Percentiles rank a stretch among this genome's conserved stretches.
These are phyloP conservation scores for Globisporangium splendens DNA, from an alignment of 352 stramenopile species.

Conservation along the genomic window DNA sequence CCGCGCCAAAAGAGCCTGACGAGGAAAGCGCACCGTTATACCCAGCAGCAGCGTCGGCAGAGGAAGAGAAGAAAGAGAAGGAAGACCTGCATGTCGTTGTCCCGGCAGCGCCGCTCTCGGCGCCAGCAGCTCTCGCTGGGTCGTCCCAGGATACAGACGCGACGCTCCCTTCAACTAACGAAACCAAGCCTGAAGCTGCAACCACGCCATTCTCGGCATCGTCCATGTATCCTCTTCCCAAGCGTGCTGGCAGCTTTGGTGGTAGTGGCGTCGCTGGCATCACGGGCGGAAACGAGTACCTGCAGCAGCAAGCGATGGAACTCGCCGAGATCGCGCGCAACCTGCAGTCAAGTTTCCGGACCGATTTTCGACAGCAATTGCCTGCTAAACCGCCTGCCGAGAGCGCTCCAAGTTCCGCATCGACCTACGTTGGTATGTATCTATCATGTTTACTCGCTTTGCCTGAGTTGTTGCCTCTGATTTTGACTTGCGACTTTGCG, in stretches of 20 bases:
- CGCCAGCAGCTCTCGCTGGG: constrained; percentile 8
- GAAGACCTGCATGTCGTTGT: background rate
- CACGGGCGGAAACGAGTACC: constrained; percentile 31
- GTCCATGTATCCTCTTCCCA: constrained; percentile 9
- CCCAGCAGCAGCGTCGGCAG: background rate
- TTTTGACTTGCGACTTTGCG: background rate
- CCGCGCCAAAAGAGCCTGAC: too few species aligned
- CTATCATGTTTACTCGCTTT: background rate
- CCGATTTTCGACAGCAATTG: constrained; percentile 6
- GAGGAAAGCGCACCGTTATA: background rate
- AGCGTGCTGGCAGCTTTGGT: constrained; percentile 20
- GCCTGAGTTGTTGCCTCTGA: background rate
- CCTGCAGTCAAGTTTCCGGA: constrained; percentile 48
- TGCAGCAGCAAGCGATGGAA: constrained; percentile 62
- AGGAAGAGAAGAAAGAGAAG: constrained; percentile 4
- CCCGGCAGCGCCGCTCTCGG: constrained; percentile 10
- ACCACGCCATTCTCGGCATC: constrained; percentile 14
- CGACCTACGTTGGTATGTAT: constrained; percentile 21
- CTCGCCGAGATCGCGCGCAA: constrained; percentile 60
- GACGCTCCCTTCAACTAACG: background rate
- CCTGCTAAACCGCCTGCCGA: constrained; percentile 7
- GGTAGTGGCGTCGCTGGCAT: too few species aligned
- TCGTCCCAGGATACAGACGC: constrained; percentile 7
- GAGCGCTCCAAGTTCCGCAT: constrained; percentile 30
- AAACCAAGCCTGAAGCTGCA: constrained; percentile 12